Evolutionary conservation across 345 rosid species (phyloP), one percentile per base, ranked within the genome.

Genomic region (Gossypium turneri): DNA sequence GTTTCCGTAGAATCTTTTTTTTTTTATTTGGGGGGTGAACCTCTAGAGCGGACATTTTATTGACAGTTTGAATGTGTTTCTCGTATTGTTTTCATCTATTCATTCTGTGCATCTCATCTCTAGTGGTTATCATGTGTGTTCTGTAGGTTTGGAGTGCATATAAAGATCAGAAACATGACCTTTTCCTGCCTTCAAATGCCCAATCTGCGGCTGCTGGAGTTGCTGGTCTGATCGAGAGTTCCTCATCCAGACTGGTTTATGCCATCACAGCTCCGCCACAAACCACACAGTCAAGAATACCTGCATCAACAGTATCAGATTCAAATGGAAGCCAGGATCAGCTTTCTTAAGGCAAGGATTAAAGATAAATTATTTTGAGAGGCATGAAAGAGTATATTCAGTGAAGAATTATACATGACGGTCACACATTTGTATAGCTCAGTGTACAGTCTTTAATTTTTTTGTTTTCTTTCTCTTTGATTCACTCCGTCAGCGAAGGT

Each of bases 91-190:
- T 45, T 67, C 38, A 45, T 67, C 15, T 27, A 13, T 7, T 24
- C 43, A 1, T 66, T 24, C 8, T 2, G 1, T 9, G 69, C 16
- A 41, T 41, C 27, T 59, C 38, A 24, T 70, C 47, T 52, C 9
- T 29, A 25, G 53, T 59, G 53, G 4, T 47, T 11, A 34, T 53
- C 44, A n/a, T 45, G 57, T 43, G 66, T 55, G 20, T 65, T 73
- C 67, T 72, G 67, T 81, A 95, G 99, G 98, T 95, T 12, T 95
- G 99, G 99, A 72, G 91, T 38, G 99, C 98, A 7, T 95, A 95
- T 73, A 93, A 95, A 80, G 98, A 93, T 85, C 99, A 95, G 89
- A 95, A 88, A 75, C 99, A 95, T 41, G 99, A 95, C 79, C 92
- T 95, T 47, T 93, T 95, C 87, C 93, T 95, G 55, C 99, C 98